phyloP scores from a whole-genome alignment of 768 basidiomycete species.

The Phylloporus sp. region DNA sequence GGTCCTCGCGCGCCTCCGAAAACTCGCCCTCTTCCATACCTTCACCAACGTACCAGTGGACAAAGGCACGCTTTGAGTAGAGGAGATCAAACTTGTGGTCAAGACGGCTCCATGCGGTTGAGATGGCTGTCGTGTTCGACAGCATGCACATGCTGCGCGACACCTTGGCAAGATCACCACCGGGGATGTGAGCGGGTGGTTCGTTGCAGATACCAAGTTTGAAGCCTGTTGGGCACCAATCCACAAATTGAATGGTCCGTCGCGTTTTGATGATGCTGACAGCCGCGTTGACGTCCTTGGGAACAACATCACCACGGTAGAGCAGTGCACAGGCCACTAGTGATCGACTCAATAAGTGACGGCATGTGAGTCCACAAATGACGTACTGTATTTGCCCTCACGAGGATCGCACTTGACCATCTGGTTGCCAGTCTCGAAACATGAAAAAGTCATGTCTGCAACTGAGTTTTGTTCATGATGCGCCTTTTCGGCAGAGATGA shows the following conservation, averaged over 20 bases:
- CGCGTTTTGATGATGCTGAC: slow-evolving; percentile 72
- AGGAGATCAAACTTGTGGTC: slow-evolving; percentile 78
- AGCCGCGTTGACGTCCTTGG: slow-evolving; percentile 74
- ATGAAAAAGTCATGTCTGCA: slow-evolving; percentile 94
- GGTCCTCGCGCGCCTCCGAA: slow-evolving; percentile 97
- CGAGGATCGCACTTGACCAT: slow-evolving; percentile 79
- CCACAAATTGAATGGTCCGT: slow-evolving; percentile 74
- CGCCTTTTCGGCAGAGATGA: slow-evolving; percentile 91
- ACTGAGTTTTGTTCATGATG: slow-evolving; percentile 97
- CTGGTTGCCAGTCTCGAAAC: slow-evolving; percentile 75
- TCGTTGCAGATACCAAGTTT: slow-evolving; percentile 78
- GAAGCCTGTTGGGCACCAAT: slow-evolving; percentile 79
- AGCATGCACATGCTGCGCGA: slow-evolving; percentile 75
- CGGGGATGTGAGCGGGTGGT: slow-evolving; percentile 68
- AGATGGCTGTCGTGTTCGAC: slow-evolving; percentile 71
- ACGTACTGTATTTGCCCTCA: slow-evolving; percentile 70
- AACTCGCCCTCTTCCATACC: slow-evolving; percentile 94
- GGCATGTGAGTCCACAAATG: background rate
- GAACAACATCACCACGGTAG: slow-evolving; percentile 73
- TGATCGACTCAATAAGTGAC: slow-evolving; percentile 2
- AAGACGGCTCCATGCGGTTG: slow-evolving; percentile 66
- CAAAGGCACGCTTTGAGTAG: slow-evolving; percentile 59
- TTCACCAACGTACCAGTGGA: slow-evolving; percentile 68
- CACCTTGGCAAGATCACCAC: slow-evolving; percentile 72
- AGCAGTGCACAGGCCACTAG: slow-evolving; percentile 65